Evolutionary conservation across 768 basidiomycete genomes (phyloP).

Genomic region (Trametopsis cervina): DNA sequence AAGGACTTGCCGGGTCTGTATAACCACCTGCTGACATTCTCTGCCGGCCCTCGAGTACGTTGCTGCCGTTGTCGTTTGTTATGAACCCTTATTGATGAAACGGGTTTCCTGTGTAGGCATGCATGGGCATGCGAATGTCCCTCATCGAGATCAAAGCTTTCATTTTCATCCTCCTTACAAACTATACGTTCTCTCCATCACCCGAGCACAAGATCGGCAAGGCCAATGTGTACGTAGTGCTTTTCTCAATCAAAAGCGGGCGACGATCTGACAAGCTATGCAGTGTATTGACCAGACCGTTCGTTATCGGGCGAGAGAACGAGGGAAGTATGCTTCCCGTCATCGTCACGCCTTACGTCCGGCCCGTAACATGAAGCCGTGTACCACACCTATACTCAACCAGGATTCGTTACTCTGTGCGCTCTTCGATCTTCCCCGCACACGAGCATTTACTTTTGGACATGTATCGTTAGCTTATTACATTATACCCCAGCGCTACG

Average conservation of each 20-base stretch:
- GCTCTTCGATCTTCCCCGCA: too few relatives aligned
- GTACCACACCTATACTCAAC: too few relatives aligned
- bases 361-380: too few relatives aligned
- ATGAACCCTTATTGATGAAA: not conserved
- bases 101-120: conserved; percentile 47
- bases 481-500: too few relatives aligned
- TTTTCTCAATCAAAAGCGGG: not conserved
- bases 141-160: conserved; percentile 81
- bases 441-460: too few relatives aligned
- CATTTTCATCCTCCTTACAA: conserved; percentile 59
- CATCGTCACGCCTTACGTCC: conserved; percentile 19
- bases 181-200: conserved; percentile 68
- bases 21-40: conserved; percentile 68
- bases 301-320: conserved; percentile 20
- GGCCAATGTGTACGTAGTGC: conserved; percentile 49
- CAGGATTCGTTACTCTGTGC: too few relatives aligned
- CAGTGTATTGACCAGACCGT: conserved; percentile 22
- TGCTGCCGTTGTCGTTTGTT: too few relatives aligned
- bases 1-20: conserved; percentile 64
- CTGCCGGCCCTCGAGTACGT: conserved; percentile 74
- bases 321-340: conserved; percentile 26
- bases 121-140: conserved; percentile 78
- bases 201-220: conserved; percentile 67
- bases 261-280: not conserved
- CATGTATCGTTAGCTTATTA: too few relatives aligned